Base-by-base conservation (phyloP, 371 early-diverging fungal genomes). In the Synchytrium microbalum region DNA sequence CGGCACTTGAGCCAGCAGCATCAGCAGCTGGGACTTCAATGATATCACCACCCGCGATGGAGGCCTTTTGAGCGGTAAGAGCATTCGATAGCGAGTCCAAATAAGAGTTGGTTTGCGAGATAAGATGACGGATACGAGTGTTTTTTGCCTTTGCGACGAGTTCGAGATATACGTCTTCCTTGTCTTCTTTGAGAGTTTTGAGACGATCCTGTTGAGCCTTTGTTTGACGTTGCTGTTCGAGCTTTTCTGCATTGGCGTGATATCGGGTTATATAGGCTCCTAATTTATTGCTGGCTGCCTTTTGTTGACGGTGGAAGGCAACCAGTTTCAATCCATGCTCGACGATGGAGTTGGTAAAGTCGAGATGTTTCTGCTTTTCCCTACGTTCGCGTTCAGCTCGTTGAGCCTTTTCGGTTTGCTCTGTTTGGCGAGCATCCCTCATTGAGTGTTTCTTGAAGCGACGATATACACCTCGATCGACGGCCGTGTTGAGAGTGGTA, bases 111-210 rank as follows among this genome's bases (percentile, higher is more conserved):
- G 98, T 97, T 76, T 96, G 95, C 60, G 78, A 71, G 57, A 97
- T 74, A 64, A 97, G 71, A 68, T 91, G 86, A 24, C 90, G 86
- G 64, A 96, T 85, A 70, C 96, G 92, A 23, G 89, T 93, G 71
- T 96, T 93, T 74, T 97, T 97, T 28, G 89, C 88, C 75, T 93
- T 79, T 72, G 93, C 93, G 63, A 97, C 83, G 57, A 97, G 84
- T 69, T 91, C 88, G 69, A 95, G 73, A 73, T 97, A 96, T 0
- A 92, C 95, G 63, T 91, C 93, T 75, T 97, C 98, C 77, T 96
- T 92, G 79, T 92, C 91, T 61, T 86, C 84, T 69, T 89, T 88
- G 64, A 96, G 80, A n/a, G 95, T 95, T 65, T 88, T 82, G 56
- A 97, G 77, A 90, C 96, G 94, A 72, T 97, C 95, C 75, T 90